A percentile compares a stretch with the other conserved stretches of the same genome.
phyloP scores from a whole-genome alignment of 257 asterid genomes.

The Knoxia roxburghii region DNA sequence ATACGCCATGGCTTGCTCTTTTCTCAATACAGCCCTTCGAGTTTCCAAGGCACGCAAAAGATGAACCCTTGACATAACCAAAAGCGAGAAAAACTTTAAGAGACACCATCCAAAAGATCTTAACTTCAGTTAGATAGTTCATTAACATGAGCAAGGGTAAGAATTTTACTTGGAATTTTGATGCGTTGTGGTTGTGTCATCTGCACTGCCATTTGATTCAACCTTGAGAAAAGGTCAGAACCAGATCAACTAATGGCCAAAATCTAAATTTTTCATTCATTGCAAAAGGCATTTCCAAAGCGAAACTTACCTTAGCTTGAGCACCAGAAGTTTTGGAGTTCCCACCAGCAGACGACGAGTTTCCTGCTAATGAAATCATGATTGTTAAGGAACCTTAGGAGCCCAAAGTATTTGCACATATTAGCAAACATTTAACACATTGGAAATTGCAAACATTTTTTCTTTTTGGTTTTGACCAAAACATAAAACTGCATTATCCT shows the following conservation, averaged over 20 bases:
- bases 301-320: constrained; percentile 37
- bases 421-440: neutral
- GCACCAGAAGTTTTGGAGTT: constrained; percentile 28
- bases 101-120: neutral
- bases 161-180: constrained; percentile 57
- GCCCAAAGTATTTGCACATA: neutral
- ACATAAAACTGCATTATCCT: neutral
- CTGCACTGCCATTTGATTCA: constrained; percentile 30
- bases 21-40: constrained; percentile 66
- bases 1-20: constrained; percentile 89
- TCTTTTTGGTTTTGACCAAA: neutral
- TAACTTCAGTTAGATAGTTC: constrained; percentile 4
- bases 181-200: constrained; percentile 32
- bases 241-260: neutral
- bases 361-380: constrained; percentile 22
- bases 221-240: constrained; percentile 27
- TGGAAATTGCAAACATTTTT: too few species aligned
- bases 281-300: constrained; percentile 1
- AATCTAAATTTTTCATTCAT: neutral
- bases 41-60: constrained; percentile 68
- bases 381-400: constrained; percentile 15
- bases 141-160: constrained; percentile 14
- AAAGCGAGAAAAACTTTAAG: neutral
- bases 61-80: constrained; percentile 43
- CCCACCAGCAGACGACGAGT: constrained; percentile 24